Evolutionary conservation across 768 basidiomycete species (phyloP).

Genomic region (Russula abietina): DNA sequence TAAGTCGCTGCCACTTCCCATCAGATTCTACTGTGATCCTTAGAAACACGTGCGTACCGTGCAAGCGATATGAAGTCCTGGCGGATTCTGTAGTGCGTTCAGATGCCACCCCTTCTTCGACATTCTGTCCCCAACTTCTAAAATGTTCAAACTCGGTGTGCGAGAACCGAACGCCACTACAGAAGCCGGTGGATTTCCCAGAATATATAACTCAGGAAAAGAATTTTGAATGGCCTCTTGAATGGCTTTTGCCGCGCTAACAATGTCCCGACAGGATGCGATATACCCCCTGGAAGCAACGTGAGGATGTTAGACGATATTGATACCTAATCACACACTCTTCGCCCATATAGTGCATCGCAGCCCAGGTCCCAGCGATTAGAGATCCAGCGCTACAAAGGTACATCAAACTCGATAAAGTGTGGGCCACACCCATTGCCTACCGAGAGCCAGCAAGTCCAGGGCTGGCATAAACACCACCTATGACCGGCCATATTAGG

Average conservation of each 20-base stretch:
- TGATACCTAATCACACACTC: constrained; percentile 45
- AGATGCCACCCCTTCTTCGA: constrained; percentile 83
- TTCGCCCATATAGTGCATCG: constrained; percentile 88
- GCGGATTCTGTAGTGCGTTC: constrained; percentile 72
- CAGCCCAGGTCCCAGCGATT: constrained; percentile 95
- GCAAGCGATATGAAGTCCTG: constrained; percentile 88
- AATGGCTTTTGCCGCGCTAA: constrained; percentile 65
- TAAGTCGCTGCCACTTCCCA: constrained; percentile 54
- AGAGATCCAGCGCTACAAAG: constrained; percentile 73
- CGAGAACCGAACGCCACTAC: constrained; percentile 82
- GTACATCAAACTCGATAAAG: not conserved
- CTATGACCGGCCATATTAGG: constrained; percentile 34
- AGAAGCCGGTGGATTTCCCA: constrained; percentile 85
- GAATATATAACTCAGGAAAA: constrained; percentile 79
- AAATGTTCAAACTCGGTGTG: constrained; percentile 50
- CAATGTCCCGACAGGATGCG: constrained; percentile 76
- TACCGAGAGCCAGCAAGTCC: constrained; percentile 87
- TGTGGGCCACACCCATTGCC: constrained; percentile 23
- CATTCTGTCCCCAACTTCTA: constrained; percentile 91
- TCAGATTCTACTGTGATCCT: not conserved
- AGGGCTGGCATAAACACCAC: constrained; percentile 88
- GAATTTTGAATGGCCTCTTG: constrained; percentile 56
- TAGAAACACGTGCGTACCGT: constrained; percentile 52
- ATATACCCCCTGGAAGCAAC: constrained; percentile 66
- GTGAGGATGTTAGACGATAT: constrained; percentile 2